Percentiles rank a stretch among this genome's conserved stretches.
These are phyloP conservation scores for Ciborinia camelliae DNA, from an alignment of 2,329 filamentous ascomycete species.

Conservation along the genomic window DNA sequence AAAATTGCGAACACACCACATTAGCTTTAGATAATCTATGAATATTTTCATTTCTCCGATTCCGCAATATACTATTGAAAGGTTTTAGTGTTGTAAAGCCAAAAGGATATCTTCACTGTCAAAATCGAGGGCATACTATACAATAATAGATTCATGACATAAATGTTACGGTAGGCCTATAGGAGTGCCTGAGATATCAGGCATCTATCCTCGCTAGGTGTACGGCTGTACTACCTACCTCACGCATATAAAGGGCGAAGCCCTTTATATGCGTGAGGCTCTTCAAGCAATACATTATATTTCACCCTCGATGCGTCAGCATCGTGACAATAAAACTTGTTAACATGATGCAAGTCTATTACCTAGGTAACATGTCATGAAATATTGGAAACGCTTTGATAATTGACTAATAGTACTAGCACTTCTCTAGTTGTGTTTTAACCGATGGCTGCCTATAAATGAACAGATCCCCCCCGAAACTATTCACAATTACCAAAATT, in stretches of 20 bases:
- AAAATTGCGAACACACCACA: neutral
- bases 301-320: too few relatives aligned
- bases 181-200: too few relatives aligned
- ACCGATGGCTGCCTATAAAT: too few relatives aligned
- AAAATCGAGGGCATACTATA: neutral
- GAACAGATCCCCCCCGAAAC: neutral
- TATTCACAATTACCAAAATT: neutral
- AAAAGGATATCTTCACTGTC: neutral
- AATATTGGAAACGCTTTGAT: neutral
- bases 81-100: neutral
- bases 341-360: neutral
- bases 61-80: too few relatives aligned
- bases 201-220: too few relatives aligned
- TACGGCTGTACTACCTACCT: too few relatives aligned
- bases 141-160: too few relatives aligned
- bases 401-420: neutral
- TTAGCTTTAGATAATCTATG: neutral
- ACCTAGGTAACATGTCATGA: neutral
- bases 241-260: too few relatives aligned
- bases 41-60: neutral
- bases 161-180: too few relatives aligned
- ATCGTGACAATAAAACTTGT: too few relatives aligned
- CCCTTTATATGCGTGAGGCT: too few relatives aligned
- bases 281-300: too few relatives aligned
- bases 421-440: neutral